Base-by-base conservation (phyloP, 768 basidiomycete genomes). In the Psilocybe subaeruginosa region DNA sequence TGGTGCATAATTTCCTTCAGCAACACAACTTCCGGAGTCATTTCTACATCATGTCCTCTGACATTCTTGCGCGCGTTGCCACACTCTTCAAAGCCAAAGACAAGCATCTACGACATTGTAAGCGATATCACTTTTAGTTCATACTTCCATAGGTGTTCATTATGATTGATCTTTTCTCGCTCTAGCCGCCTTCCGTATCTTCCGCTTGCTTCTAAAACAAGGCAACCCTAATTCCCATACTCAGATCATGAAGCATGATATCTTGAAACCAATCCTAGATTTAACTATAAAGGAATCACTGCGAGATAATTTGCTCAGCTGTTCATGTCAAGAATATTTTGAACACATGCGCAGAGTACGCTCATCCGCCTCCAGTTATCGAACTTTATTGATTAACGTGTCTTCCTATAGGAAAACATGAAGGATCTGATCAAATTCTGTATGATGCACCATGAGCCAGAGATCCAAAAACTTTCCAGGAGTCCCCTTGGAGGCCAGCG, bases 271-370 rank as follows among this genome's bases (percentile, higher is more conserved):
- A 2, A 86, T 98, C 57, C 77, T 98, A 59, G 89, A 93, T 62
- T 77, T 97, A 61, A 90, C 93, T n/a, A 70, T 90, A 30, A 84
- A 85, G 62, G 96, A 97, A 74, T 90, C 91, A 35, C 79, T 82
- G 56, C 82, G 93, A 60, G 97, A 99, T 73, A 99, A 96, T 76
- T 82, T 99, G 62, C 79, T 99, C 57, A 92, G 90, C 68, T 95
- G 95, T 68, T 93, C 95, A 41, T 98, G 95, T 79, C 90, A 97
- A 73, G 97, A 99, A 73, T 91, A 92, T 64, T 95, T 99, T 68
- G 97, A 99, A 68, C 84, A 86, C 66, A 91, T 99, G 74, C 88
- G 95, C 57, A 84, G 87, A 77, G 95, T 96, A 63, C 64, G 85
- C 75, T 17, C n/a, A 14, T 54, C 50, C 53, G 50, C 12, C 4